These are phyloP conservation scores for Tricholomella constricta DNA, from an alignment of 768 basidiomycete genomes.

Conservation along the genomic window DNA sequence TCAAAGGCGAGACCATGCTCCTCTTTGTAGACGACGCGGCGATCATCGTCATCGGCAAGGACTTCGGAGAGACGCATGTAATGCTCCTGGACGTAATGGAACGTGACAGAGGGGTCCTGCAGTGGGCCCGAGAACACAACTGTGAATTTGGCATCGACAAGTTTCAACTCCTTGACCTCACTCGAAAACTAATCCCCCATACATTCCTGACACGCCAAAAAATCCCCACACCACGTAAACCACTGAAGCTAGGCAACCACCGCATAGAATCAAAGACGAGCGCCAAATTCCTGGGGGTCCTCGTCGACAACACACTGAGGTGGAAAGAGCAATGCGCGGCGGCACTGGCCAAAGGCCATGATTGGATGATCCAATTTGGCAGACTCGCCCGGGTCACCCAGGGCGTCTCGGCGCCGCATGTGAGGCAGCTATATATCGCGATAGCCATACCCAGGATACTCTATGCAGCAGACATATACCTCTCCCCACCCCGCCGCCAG, in stretches of 20 bases:
- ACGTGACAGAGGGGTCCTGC: constrained; percentile 17
- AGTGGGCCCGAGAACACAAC: constrained; percentile 31
- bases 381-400: constrained; percentile 19
- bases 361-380: constrained; percentile 20
- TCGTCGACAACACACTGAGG: constrained; percentile 27
- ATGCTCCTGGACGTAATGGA: constrained; percentile 20
- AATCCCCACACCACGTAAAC: background rate
- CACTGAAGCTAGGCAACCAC: constrained; percentile 4
- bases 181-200: background rate
- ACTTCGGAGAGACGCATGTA: constrained; percentile 13
- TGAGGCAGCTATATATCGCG: constrained; percentile 2
- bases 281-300: constrained; percentile 32
- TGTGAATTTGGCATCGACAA: constrained; percentile 19
- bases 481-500: constrained; percentile 3
- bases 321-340: constrained; percentile 20
- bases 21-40: constrained; percentile 24
- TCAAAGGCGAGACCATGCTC: background rate
- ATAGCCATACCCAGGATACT: constrained; percentile 30
- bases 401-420: constrained; percentile 17
- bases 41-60: constrained; percentile 7
- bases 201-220: background rate
- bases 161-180: constrained; percentile 16
- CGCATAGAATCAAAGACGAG: constrained; percentile 17
- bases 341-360: constrained; percentile 21
- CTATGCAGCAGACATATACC: constrained; percentile 32